phyloP scores from a whole-genome alignment of 2,329 filamentous ascomycete species.

The Trichoderma sp. region DNA sequence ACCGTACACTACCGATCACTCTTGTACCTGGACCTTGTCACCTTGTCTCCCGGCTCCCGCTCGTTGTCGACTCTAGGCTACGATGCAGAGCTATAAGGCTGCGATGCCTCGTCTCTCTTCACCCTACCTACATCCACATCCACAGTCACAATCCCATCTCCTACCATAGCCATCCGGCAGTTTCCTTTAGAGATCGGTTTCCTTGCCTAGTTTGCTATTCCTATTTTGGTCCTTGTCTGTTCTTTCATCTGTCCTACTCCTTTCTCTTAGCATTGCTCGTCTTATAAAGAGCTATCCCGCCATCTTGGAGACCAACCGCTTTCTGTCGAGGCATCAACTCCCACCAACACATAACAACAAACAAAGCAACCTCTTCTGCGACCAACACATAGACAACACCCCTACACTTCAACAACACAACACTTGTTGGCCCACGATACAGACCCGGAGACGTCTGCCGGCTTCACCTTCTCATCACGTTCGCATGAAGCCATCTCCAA shows the following conservation, averaged over 20 bases:
- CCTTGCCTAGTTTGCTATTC: slow-evolving; percentile 19
- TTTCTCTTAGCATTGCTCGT: not conserved
- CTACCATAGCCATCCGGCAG: slow-evolving; percentile 24
- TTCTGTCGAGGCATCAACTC: slow-evolving; percentile 10
- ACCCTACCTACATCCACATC: slow-evolving; percentile 30
- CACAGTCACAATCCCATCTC: slow-evolving; percentile 24
- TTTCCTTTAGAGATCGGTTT: slow-evolving; percentile 24
- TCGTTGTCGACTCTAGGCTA: slow-evolving; percentile 33
- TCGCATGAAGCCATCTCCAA: not conserved
- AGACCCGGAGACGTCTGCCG: not conserved
- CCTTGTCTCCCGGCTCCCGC: slow-evolving; percentile 18
- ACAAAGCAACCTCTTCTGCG: not conserved
- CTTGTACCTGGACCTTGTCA: slow-evolving; percentile 1
- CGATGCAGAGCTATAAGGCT: slow-evolving; percentile 53
- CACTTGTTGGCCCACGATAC: slow-evolving; percentile 15
- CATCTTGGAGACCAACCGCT: not conserved
- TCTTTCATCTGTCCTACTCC: slow-evolving; percentile 16
- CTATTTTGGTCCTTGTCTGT: slow-evolving; percentile 12
- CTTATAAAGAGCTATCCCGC: slow-evolving; percentile 20
- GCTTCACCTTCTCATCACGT: not conserved
- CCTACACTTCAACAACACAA: not conserved
- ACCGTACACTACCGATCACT: slow-evolving; percentile 16
- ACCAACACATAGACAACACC: not conserved
- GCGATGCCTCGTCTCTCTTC: slow-evolving; percentile 46
- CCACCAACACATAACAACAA: not conserved